Evolutionary conservation across 257 asterid genomes (phyloP), one percentile per base, ranked within the genome.

Genomic region (Salvia rosmarinus): DNA sequence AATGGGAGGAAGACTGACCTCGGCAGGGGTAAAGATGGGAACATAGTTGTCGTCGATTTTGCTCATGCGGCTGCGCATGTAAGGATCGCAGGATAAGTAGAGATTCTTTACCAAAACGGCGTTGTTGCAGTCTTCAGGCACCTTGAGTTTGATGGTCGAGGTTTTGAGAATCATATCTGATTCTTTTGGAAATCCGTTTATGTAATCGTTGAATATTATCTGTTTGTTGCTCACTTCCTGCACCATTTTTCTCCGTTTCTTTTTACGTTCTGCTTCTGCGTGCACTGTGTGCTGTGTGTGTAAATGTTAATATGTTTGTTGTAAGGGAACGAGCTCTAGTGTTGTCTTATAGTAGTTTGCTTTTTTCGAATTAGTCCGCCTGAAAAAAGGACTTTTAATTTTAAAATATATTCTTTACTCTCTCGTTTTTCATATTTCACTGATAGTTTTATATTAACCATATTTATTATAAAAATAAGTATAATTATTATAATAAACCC

Each of bases 161-260:
- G 47, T 68, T 40, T 64, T 64, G 10, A 77, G 20, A 0, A 52
- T 4, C 85, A 81, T 68, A 19, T 81, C 85, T 2, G 77, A 57
- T 62, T 77, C 78, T 34, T 76, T 72, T 6, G 81, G 84, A 3
- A 46, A 77, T n/a, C 79, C 79, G 25, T 40, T 35, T 1, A 77
- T 64, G 23, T 73, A 73, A 9, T 64, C 49, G 6, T 77, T 77
- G 25, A 77, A 43, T 44, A 81, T 11, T 2, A 81, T 55, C 44
- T 77, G 82, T 5, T 73, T 81, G 78, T 81, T 77, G 49, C 66
- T 81, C 69, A 58, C 75, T 70, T 63, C 78, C 35, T 55, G 75
- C 1, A 3, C 77, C 81, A 77, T 77, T 64, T 32, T 59, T 1
- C 8, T 0, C 10, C 4, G 0, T 28, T 37, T 37, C n/a, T n/a